Conservation (phyloP, 176 grass and related monocot species). For the Juncus effusus region DNA sequence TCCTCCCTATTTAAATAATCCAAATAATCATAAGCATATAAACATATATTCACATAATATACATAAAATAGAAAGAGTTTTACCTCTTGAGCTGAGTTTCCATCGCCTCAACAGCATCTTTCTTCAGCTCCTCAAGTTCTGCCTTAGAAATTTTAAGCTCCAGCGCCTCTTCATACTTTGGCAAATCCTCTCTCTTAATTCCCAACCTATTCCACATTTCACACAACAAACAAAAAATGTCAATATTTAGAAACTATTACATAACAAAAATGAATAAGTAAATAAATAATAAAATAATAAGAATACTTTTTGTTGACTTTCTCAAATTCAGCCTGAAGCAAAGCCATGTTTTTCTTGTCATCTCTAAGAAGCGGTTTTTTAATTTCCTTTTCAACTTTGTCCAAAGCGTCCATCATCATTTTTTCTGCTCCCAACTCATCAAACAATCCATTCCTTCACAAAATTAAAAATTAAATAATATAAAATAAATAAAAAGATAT, state of each 20-base stretch:
- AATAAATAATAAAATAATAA: constrained; percentile 9
- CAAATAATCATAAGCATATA: background rate
- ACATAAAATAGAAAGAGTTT: constrained; percentile 1
- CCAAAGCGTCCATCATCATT: constrained; percentile 86
- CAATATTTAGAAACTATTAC: background rate
- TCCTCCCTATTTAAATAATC: constrained; percentile 57
- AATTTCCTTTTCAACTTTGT: constrained; percentile 91
- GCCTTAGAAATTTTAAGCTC: constrained; percentile 77
- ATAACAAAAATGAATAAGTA: too few relatives aligned
- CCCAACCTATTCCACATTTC: constrained; percentile 53
- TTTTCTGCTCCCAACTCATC: constrained; percentile 71
- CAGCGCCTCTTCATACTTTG: constrained; percentile 71
- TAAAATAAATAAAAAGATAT: background rate
- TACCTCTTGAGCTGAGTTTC: constrained; percentile 84
- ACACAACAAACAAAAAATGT: background rate
- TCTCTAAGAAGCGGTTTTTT: constrained; percentile 86
- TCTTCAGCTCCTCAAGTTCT: constrained; percentile 64
- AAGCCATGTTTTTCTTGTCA: constrained; percentile 90
- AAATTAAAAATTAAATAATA: constrained; percentile 13
- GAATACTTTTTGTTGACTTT: constrained; percentile 91
- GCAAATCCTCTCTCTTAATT: constrained; percentile 71
- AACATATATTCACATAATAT: background rate
- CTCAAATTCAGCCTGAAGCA: constrained; percentile 74
- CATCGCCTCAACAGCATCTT: constrained; percentile 71
- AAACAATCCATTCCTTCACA: constrained; percentile 57